phyloP scores from a whole-genome alignment of 768 basidiomycete genomes.

The Suillus brevipes region DNA sequence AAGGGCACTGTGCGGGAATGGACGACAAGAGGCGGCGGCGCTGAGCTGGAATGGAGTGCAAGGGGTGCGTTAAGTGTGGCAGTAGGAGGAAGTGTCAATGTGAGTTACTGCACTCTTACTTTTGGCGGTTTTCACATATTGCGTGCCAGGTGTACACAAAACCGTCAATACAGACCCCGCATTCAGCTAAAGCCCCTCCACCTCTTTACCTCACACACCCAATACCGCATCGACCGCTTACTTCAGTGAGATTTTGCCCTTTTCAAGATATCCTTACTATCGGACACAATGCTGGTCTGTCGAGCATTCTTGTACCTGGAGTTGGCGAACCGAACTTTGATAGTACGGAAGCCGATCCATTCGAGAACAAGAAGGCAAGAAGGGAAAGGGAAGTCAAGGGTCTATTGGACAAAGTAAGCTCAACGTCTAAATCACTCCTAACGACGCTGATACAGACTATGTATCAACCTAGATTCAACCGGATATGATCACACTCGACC shows the following conservation, averaged over 20 bases:
- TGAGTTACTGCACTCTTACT: conserved; percentile 35
- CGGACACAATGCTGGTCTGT: conserved; percentile 77
- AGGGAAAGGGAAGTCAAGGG: conserved; percentile 89
- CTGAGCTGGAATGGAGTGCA: conserved; percentile 82
- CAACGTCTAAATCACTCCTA: neutral
- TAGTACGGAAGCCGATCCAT: conserved; percentile 90
- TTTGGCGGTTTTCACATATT: conserved; percentile 6
- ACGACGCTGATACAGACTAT: conserved; percentile 7
- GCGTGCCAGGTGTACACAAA: conserved; percentile 65
- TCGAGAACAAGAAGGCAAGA: conserved; percentile 78
- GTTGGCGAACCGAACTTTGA: conserved; percentile 95
- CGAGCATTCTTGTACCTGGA: conserved; percentile 87
- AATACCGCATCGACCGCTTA: conserved; percentile 76
- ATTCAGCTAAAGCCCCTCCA: conserved; percentile 51
- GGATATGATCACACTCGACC: conserved; percentile 86
- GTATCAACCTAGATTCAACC: conserved; percentile 67
- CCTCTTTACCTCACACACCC: conserved; percentile 90
- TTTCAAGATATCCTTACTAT: conserved; percentile 84
- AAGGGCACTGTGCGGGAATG: conserved; percentile 83
- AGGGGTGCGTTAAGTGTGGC: conserved; percentile 82
- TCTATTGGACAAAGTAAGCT: conserved; percentile 80
- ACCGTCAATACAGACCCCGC: conserved; percentile 60
- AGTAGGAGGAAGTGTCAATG: conserved; percentile 82
- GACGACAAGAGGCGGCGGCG: conserved; percentile 65
- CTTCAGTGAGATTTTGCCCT: conserved; percentile 80